Evolutionary conservation across 352 stramenopile genomes (phyloP), one percentile per base, ranked within the genome.

Genomic region (Phytopythium aichiense): DNA sequence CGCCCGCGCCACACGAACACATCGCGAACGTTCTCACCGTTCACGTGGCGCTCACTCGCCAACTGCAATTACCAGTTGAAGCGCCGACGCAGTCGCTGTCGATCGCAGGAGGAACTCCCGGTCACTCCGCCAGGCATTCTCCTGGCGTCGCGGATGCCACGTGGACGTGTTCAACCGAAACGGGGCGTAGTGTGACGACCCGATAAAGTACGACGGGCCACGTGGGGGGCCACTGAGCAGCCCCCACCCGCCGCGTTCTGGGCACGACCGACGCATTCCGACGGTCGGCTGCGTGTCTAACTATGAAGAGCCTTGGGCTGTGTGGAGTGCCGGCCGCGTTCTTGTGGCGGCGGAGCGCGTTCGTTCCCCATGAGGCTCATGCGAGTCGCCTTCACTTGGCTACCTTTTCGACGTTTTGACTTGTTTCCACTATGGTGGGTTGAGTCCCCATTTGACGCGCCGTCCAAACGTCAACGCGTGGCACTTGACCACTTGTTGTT

Each of bases 391-490:
- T 16, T 4, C 31, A 57, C 51, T 57, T 57, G 51, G 51, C 23
- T 57, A 45, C 51, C 30, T n/a, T 57, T 57, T 57, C 45, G 4
- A 12, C 12, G 0, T 30, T 45, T 28, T 45, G 12, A n/a, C 51
- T 57, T 57, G 51, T 7, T 45, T 45, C 25, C 20, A 57, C 18
- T 57, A 57, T 57, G 51, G 7, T 18, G 0, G 0, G 30, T 0
- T 15, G 8, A 11, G 45, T 22, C 45, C 22, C 7, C 12, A 22
- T 9, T 57, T 25, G 30, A 11, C 49, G 49, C 50, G 18, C n/a
- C 30, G 50, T 56, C 23, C 31, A 12, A 25, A 30, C 12, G n/a
- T 28, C 48, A 61, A 70, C 71, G 71, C 71, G 71, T 78, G 71
- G 71, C 71, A 78, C 15, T 15, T 9, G 3, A 3, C 56, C 30